Conservation (phyloP, 495 filamentous ascomycete genomes). For the Penicillium nucicola region DNA sequence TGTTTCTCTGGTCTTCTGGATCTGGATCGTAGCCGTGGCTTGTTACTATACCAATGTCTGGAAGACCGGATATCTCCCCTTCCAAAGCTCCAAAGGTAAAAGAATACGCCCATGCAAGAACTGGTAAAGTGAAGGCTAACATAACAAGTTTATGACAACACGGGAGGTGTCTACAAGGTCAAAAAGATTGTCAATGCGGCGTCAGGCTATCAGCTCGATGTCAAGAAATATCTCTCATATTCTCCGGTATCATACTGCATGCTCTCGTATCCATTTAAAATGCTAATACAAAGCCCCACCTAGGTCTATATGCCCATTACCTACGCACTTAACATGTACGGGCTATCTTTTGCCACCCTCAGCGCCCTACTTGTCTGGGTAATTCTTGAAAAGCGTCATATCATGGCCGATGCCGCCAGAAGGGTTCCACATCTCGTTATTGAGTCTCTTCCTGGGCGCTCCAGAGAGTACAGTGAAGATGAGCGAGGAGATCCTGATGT, state of each 20-base stretch:
- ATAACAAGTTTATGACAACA: constrained; percentile 72
- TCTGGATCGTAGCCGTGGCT: constrained; percentile 68
- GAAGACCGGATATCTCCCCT: constrained; percentile 30
- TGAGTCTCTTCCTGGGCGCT: constrained; percentile 2
- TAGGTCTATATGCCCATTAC: constrained; percentile 77
- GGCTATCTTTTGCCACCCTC: constrained; percentile 75
- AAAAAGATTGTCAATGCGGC: constrained; percentile 61
- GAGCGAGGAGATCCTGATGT: constrained; percentile 59
- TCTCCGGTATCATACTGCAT: constrained; percentile 38
- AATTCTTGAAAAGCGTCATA: constrained; percentile 40
- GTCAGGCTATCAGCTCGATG: constrained; percentile 65
- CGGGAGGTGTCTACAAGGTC: constrained; percentile 71
- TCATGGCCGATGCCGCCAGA: constrained; percentile 15
- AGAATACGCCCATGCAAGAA: background rate
- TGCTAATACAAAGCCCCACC: background rate
- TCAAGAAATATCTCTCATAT: constrained; percentile 66
- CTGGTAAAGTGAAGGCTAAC: background rate
- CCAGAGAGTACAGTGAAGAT: constrained; percentile 54
- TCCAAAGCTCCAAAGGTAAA: constrained; percentile 29
- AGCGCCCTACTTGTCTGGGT: constrained; percentile 67
- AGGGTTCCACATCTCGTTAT: constrained; percentile 4
- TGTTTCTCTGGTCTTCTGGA: constrained; percentile 68
- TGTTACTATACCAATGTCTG: constrained; percentile 55
- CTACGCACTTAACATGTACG: constrained; percentile 72
- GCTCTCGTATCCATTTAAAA: background rate